Conservation (phyloP, 2,329 filamentous ascomycete species). For the Talaromyces pinophilus region DNA sequence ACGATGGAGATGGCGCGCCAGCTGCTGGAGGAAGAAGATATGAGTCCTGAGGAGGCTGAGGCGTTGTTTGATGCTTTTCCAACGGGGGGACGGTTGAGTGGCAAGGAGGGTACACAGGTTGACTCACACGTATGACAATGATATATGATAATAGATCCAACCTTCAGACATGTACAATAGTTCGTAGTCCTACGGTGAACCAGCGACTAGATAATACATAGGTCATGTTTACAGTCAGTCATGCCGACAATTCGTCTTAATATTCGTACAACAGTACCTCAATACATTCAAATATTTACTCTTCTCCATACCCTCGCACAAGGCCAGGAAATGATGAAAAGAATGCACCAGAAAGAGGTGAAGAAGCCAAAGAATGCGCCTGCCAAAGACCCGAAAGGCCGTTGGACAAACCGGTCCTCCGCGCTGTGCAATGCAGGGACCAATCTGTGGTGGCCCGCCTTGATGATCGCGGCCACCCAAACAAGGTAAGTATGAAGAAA, state of each 20-base stretch:
- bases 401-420: conserved; percentile 53
- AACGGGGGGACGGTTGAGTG: conserved; percentile 27
- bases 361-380: conserved; percentile 54
- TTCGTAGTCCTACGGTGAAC: too few species aligned
- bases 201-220: too few species aligned
- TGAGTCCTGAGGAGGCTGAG: conserved; percentile 78
- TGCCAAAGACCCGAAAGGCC: conserved; percentile 51
- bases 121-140: not conserved
- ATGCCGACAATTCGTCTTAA: too few species aligned
- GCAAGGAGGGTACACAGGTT: conserved; percentile 24
- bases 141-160: too few species aligned
- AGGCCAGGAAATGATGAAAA: conserved; percentile 48
- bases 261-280: too few species aligned
- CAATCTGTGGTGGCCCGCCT: conserved; percentile 48
- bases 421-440: conserved; percentile 62
- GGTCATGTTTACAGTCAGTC: too few species aligned
- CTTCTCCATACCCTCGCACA: conserved; percentile 42
- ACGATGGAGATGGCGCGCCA: conserved; percentile 79
- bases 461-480: conserved; percentile 51
- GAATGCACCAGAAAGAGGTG: conserved; percentile 30
- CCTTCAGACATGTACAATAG: too few species aligned
- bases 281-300: not conserved
- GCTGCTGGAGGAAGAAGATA: conserved; percentile 73
- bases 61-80: conserved; percentile 54
- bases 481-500: conserved; percentile 57